phyloP scores from a whole-genome alignment of 2,329 filamentous ascomycete species.

The Xylaria sp. region DNA sequence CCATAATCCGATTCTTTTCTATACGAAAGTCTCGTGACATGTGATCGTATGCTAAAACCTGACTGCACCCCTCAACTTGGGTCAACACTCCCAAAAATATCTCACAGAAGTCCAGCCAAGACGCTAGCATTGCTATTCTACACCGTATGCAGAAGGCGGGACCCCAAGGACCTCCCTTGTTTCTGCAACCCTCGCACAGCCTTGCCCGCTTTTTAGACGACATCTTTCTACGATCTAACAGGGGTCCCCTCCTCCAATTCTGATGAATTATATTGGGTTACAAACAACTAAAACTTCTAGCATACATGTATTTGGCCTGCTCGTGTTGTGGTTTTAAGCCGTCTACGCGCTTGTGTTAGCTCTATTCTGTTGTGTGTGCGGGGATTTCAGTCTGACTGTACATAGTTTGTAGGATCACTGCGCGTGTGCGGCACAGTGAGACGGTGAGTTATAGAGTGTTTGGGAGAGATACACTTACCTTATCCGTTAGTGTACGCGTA shows the following conservation, averaged over 20 bases:
- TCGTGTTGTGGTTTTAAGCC: neutral
- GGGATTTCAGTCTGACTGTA: constrained; percentile 12
- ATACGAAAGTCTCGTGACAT: neutral
- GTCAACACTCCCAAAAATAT: neutral
- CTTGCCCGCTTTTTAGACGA: constrained; percentile 17
- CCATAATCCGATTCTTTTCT: neutral
- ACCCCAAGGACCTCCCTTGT: neutral
- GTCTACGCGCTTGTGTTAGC: neutral
- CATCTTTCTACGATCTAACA: constrained; percentile 11
- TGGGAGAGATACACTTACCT: neutral
- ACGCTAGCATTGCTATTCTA: neutral
- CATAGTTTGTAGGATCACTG: constrained; percentile 11
- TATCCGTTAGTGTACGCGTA: neutral
- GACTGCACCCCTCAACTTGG: neutral
- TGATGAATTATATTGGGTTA: neutral
- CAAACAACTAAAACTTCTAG: neutral
- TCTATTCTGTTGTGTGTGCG: neutral
- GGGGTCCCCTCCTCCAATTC: neutral
- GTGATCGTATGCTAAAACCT: neutral
- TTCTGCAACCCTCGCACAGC: neutral
- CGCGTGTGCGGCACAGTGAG: constrained; percentile 17
- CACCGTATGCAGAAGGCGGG: constrained; percentile 4
- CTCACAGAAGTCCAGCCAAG: neutral
- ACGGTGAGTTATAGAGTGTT: neutral
- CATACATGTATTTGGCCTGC: neutral